Evolutionary conservation across 108 stramenopile species (phyloP), one percentile per base, ranked within the genome.

Genomic region (Pelagomonas calceolata): DNA sequence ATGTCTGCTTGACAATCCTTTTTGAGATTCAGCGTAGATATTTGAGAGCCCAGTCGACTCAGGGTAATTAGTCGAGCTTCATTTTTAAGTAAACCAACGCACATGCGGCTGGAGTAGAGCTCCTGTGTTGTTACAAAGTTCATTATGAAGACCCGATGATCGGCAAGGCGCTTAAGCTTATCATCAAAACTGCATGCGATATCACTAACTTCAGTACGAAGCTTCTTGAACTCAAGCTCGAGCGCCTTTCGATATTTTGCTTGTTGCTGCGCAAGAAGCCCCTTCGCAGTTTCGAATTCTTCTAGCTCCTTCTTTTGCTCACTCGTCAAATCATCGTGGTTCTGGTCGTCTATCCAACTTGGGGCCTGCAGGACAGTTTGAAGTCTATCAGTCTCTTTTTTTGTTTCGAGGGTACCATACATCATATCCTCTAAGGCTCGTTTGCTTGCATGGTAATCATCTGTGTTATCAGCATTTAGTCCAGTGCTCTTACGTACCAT

Each of bases 391-490:
- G 31, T 32, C 35, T 80, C 82, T 35, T 80, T 66, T 79, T 85
- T 86, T 10, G 64, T 81, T 64, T 85, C 87, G 15, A 88, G 75
- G 29, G 85, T 88, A 14, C 87, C 87, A 51, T 81, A 63, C 87
- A 88, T 88, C 87, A 88, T 88, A 34, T 86, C 85, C 35, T 76
- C 69, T 29, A 83, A 63, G 3, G 77, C 83, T 17, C 82, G 35
- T 30, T 71, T 71, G 65, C 51, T 63, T 30, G 7, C 32, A 16
- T 60, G 9, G 9, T 12, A 43, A 10, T 43, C 12, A 12, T 43
- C 39, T 43, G 39, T 43, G 12, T 43, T 43, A 5, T 43, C 39
- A 12, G 9, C 12, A 12, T 10, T 10, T 5, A 43, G 39, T 5
- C 12, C 39, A 43, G 5, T 43, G 5, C 39, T 12, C 9, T 12